A percentile compares a stretch with the other conserved stretches of the same genome.
phyloP scores from a whole-genome alignment of 306 rosid genomes.

The Quercus robur region DNA sequence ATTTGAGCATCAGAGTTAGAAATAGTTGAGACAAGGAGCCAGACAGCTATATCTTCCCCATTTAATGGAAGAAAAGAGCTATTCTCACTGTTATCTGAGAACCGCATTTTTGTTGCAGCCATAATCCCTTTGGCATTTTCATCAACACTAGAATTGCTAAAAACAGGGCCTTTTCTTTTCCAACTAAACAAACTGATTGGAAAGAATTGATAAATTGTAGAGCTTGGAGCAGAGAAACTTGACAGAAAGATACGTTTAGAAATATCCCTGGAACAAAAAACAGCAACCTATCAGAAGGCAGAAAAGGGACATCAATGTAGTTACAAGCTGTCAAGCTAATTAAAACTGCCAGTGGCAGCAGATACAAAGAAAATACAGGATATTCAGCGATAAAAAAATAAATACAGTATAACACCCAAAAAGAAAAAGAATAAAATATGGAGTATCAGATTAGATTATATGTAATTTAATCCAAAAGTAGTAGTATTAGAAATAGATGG shows the following conservation, averaged over 20 bases:
- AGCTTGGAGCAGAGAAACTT: slow-evolving; percentile 50
- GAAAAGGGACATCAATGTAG: neutral
- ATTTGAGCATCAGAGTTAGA: slow-evolving; percentile 37
- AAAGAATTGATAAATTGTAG: slow-evolving; percentile 52
- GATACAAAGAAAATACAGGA: too few relatives aligned
- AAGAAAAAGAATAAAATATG: too few relatives aligned
- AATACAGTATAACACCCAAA: too few relatives aligned
- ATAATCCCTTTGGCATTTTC: slow-evolving; percentile 46
- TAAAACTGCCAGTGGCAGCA: too few relatives aligned
- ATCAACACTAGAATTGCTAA: slow-evolving; percentile 33
- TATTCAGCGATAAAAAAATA: too few relatives aligned
- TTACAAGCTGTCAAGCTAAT: too few relatives aligned
- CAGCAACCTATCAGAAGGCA: slow-evolving; percentile 18
- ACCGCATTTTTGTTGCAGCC: slow-evolving; percentile 45
- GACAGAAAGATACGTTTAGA: slow-evolving; percentile 49
- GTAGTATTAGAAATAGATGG: too few relatives aligned
- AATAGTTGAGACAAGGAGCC: slow-evolving; percentile 62
- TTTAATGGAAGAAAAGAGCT: slow-evolving; percentile 28
- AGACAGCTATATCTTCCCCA: slow-evolving; percentile 57
- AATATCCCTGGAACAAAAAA: slow-evolving; percentile 68
- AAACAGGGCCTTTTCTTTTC: slow-evolving; percentile 34
- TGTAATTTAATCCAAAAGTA: too few relatives aligned
- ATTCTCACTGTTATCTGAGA: slow-evolving; percentile 32
- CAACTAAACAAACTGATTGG: slow-evolving; percentile 61
- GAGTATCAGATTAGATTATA: too few relatives aligned